Evolutionary conservation across 1,139 yeast genomes (phyloP).

Genomic region (Hansenula lynferdii): DNA sequence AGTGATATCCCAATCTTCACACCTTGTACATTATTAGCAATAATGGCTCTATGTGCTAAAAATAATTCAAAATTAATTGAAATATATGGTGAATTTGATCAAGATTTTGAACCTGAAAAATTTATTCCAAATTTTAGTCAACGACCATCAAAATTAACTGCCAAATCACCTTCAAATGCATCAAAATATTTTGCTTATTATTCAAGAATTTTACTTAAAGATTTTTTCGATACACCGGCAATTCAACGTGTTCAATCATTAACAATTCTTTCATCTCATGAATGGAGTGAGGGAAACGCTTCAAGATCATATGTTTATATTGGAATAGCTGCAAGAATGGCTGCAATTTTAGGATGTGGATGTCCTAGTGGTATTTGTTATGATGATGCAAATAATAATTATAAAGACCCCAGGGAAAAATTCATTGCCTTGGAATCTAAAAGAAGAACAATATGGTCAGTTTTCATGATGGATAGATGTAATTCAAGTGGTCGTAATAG

Average conservation of each 20-base stretch:
- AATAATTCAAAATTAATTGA: conserved; percentile 27
- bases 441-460: conserved; percentile 36
- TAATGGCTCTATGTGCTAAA: conserved; percentile 34
- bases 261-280: conserved; percentile 34
- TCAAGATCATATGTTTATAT: conserved; percentile 34
- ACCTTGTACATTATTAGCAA: conserved; percentile 31
- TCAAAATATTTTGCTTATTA: conserved; percentile 38
- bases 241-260: conserved; percentile 36
- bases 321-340: conserved; percentile 40
- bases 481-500: conserved; percentile 34
- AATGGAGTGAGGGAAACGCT: conserved; percentile 38
- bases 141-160: background rate
- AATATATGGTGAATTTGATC: conserved; percentile 31
- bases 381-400: conserved; percentile 12
- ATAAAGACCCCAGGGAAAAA: conserved; percentile 4
- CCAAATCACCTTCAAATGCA: conserved; percentile 27
- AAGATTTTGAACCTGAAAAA: conserved; percentile 24
- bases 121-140: conserved; percentile 23
- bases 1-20: conserved; percentile 9
- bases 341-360: conserved; percentile 32
- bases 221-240: conserved; percentile 36
- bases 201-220: conserved; percentile 29
- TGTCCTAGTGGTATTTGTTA: conserved; percentile 16
- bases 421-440: conserved; percentile 28
- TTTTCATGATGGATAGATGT: conserved; percentile 40